These are phyloP conservation scores for Lojkania enalia DNA, from an alignment of 2,329 filamentous ascomycete species.

Conservation along the genomic window DNA sequence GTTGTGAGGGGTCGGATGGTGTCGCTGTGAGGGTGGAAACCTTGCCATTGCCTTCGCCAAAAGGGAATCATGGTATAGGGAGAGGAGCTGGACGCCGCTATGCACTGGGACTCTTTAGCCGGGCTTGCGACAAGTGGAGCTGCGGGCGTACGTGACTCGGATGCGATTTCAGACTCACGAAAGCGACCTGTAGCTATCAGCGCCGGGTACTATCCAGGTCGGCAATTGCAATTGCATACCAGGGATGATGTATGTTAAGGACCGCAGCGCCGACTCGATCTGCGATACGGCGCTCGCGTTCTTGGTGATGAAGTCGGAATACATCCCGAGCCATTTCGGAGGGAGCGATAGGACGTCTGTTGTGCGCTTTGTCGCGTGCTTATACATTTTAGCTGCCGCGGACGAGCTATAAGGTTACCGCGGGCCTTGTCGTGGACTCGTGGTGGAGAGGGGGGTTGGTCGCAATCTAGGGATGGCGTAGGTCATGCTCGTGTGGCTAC, in stretches of 20 bases:
- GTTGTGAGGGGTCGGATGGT: conserved; percentile 60
- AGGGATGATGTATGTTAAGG: conserved; percentile 93
- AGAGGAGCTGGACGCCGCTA: conserved; percentile 84
- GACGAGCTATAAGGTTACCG: conserved; percentile 18
- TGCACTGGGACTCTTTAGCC: conserved; percentile 60
- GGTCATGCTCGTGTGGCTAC: conserved; percentile 26
- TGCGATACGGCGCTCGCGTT: conserved; percentile 93
- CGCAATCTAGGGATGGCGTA: conserved; percentile 20
- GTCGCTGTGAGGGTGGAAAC: conserved; percentile 57
- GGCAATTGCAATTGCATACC: conserved; percentile 52
- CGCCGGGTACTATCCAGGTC: not conserved
- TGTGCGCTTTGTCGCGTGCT: conserved; percentile 44
- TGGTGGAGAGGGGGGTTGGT: conserved; percentile 30
- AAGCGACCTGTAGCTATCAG: conserved; percentile 66
- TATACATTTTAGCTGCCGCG: conserved; percentile 39
- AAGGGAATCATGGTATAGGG: conserved; percentile 88
- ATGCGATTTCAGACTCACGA: conserved; percentile 90
- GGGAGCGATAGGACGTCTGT: conserved; percentile 60
- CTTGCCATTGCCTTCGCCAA: conserved; percentile 67
- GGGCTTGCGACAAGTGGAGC: conserved; percentile 8
- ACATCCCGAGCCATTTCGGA: conserved; percentile 69
- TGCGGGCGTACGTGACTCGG: conserved; percentile 69
- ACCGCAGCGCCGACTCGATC: conserved; percentile 90
- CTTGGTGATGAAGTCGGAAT: conserved; percentile 90
- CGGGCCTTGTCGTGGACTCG: conserved; percentile 15